Evolutionary conservation across 441 rosid species (phyloP), one percentile per base, ranked within the genome.

Genomic region (Euphorbia schlechtendalii): DNA sequence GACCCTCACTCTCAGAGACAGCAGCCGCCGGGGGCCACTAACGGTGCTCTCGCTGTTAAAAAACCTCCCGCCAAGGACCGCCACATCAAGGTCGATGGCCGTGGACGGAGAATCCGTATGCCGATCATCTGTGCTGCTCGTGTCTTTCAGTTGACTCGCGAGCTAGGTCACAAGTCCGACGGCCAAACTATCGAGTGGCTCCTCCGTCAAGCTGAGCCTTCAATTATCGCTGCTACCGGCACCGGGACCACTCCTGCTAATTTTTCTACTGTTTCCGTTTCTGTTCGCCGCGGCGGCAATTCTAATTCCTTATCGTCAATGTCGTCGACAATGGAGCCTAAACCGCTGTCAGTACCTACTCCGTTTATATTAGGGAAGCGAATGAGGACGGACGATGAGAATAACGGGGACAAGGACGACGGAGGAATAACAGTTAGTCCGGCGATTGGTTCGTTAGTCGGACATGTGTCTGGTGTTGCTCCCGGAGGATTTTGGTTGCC

Each of bases 101-200:
- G 90, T 13, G 86, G 90, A 27, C 81, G 93, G 30, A 27, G 30
- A 4, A 92, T 92, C 54, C 88, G 97, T 49, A 92, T 92, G 98
- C 98, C 98, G 0, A 88, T 90, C 71, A 90, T 88, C 17, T 92
- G 97, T 60, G 98, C 97, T 14, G 96, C 98, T 24, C 85, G 98
- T 15, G 96, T 92, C 41, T 92, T 92, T 66, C 98, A 92, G 80
- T 70, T 92, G 56, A 92, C 96, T 1, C 87, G 97, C 11, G 97
- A 90, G 80, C 81, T 90, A 15, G 98, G 98, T 5, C 98, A 86
- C 59, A 92, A 92, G 71, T 92, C 98, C 3, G 96, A 92, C 46
- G 98, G 98, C 22, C 94, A 92, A 76, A 92, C 98, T 3, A 92
- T 92, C 22, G 96, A 90, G 69, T 92, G 98, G 98, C 85, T 92